A percentile compares a stretch with the other conserved stretches of the same genome.
These are phyloP conservation scores for Fonsecaea pugnacius DNA, from an alignment of 2,329 filamentous ascomycete genomes.

Conservation along the genomic window DNA sequence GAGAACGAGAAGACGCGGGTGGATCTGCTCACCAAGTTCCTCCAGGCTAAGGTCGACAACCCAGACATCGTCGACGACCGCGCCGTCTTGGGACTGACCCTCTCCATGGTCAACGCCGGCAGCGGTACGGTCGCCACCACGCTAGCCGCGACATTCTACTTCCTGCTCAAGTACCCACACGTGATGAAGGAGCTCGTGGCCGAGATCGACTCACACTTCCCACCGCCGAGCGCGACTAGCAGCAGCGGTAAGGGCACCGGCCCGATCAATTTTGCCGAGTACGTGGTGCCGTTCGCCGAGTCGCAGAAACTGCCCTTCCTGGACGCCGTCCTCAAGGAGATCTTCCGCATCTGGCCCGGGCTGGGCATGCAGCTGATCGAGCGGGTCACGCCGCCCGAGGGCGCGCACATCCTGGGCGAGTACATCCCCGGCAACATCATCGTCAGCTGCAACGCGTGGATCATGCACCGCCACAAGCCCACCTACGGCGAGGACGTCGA, in stretches of 20 bases:
- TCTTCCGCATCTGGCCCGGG: constrained; percentile 44
- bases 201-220: constrained; percentile 38
- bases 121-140: constrained; percentile 79
- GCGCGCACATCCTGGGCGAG: constrained; percentile 39
- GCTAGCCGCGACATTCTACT: constrained; percentile 73
- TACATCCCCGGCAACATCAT: constrained; percentile 39
- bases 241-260: constrained; percentile 29
- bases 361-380: constrained; percentile 43
- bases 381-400: constrained; percentile 41
- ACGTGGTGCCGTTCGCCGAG: constrained; percentile 38
- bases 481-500: constrained; percentile 43
- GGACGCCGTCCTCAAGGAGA: constrained; percentile 44
- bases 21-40: constrained; percentile 29
- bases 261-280: constrained; percentile 16
- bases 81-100: constrained; percentile 24
- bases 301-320: constrained; percentile 41
- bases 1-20: constrained; percentile 15
- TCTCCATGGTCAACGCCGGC: constrained; percentile 58
- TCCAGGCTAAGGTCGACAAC: constrained; percentile 28
- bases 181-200: constrained; percentile 36
- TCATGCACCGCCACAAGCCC: constrained; percentile 38
- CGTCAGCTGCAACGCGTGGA: constrained; percentile 42
- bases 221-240: constrained; percentile 31
- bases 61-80: constrained; percentile 27
- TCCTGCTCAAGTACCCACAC: constrained; percentile 67